A percentile compares a stretch with the other conserved stretches of the same genome.
Evolutionary conservation across 441 rosid genomes (phyloP).

Genomic region (Mallotus repandus): DNA sequence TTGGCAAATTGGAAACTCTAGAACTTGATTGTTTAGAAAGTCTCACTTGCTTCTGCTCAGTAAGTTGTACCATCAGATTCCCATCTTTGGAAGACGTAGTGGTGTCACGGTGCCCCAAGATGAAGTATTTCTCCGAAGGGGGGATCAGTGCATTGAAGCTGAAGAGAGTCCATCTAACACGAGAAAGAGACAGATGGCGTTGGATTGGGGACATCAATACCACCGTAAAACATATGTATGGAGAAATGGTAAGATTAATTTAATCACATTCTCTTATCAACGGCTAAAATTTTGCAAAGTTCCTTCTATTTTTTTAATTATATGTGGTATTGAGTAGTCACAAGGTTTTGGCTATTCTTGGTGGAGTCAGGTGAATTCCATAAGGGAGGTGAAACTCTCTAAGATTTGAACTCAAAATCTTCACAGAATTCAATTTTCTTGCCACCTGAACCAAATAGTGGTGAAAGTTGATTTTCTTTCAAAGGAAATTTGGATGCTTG

Average conservation of each 20-base stretch:
- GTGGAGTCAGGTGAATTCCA: too few relatives aligned
- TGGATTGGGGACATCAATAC: conserved; percentile 10
- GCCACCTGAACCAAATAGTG: too few relatives aligned
- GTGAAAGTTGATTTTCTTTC: too few relatives aligned
- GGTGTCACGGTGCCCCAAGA: conserved; percentile 24
- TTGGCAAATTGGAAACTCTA: conserved; percentile 10
- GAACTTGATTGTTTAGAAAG: conserved; percentile 12
- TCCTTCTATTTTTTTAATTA: too few relatives aligned
- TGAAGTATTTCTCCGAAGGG: conserved; percentile 22
- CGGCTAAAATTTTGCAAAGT: too few relatives aligned
- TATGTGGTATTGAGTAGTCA: too few relatives aligned
- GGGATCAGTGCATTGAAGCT: not conserved
- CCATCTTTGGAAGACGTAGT: conserved; percentile 7
- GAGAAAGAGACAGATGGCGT: not conserved
- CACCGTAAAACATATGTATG: conserved; percentile 4
- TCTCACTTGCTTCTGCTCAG: conserved; percentile 26
- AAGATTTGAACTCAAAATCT: too few relatives aligned
- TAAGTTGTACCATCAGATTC: conserved; percentile 17
- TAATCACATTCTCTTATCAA: too few relatives aligned
- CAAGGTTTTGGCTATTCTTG: too few relatives aligned
- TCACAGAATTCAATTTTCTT: too few relatives aligned
- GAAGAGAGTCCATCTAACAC: not conserved
- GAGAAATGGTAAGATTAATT: conserved; percentile 1
- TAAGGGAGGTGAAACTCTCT: too few relatives aligned
- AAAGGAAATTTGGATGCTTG: too few relatives aligned